A percentile compares a stretch with the other conserved stretches of the same genome.
These are phyloP conservation scores for Colletotrichum liaoningense DNA, from an alignment of 2,329 filamentous ascomycete genomes.

Conservation along the genomic window DNA sequence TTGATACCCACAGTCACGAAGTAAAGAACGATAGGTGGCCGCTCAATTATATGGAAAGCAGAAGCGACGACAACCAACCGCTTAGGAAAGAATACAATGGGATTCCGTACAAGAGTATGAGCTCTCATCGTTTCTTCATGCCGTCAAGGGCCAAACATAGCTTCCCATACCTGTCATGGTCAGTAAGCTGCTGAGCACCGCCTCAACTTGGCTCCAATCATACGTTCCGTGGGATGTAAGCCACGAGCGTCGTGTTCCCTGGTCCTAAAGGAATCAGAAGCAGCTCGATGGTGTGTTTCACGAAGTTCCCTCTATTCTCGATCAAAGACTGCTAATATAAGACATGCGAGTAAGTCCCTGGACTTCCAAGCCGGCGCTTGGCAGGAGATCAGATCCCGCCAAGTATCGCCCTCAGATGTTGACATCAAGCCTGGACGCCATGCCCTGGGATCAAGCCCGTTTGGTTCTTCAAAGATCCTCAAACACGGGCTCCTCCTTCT, in stretches of 20 bases:
- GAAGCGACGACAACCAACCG: no score
- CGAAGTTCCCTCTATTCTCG: neutral
- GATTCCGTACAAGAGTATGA: neutral
- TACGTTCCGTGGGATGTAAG: neutral
- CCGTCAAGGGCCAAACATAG: neutral
- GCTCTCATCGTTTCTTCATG: neutral
- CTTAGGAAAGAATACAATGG: no score
- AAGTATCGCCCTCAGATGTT: neutral
- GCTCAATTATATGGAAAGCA: no score
- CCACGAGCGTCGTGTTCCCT: neutral
- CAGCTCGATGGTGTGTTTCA: neutral
- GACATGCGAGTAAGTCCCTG: neutral
- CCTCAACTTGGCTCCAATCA: neutral
- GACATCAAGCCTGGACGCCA: no score
- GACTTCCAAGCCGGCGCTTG: constrained; percentile 8
- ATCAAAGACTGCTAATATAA: neutral
- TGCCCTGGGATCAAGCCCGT: neutral
- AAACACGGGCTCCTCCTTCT: neutral
- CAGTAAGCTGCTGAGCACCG: neutral
- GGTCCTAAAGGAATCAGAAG: neutral
- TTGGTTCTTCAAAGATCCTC: constrained; percentile 22
- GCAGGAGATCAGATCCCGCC: neutral
- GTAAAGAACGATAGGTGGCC: no score
- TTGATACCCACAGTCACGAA: no score
- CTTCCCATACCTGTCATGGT: neutral